A percentile compares a stretch with the other conserved stretches of the same genome.
Evolutionary conservation across 257 asterid species (phyloP).

Genomic region (Nicotiana tomentosiformis): DNA sequence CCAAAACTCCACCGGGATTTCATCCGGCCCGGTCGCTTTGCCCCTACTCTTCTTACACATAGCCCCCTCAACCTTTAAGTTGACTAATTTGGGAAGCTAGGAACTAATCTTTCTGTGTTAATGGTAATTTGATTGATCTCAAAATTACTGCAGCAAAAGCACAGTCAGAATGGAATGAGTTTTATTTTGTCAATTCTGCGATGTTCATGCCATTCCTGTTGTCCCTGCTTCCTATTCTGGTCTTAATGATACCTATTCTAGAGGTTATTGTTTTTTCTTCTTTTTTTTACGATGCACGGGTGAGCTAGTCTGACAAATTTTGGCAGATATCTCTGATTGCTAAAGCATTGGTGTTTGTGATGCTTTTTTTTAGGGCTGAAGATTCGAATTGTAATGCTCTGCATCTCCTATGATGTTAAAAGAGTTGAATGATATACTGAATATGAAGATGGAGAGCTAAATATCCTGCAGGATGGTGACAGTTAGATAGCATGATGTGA

Average conservation of each 20-base stretch:
- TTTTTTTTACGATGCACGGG: not conserved
- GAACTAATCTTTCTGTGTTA: not conserved
- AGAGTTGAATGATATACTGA: no score
- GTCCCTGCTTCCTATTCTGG: not conserved
- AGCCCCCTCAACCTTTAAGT: no score
- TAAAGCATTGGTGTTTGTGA: not conserved
- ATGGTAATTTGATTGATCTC: not conserved
- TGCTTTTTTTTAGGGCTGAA: no score
- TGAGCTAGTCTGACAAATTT: not conserved
- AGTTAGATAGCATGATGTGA: not conserved
- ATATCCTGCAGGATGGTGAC: not conserved
- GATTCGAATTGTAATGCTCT: no score
- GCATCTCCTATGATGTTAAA: no score
- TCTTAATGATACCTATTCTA: not conserved
- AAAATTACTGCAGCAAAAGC: not conserved
- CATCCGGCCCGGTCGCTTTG: no score
- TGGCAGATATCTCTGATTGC: not conserved
- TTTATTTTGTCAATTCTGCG: not conserved
- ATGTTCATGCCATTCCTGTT: not conserved
- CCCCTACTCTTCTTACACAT: no score
- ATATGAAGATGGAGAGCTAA: not conserved
- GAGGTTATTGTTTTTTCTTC: not conserved
- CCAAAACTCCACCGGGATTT: no score
- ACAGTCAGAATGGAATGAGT: not conserved
- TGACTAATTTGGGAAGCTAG: no score